These are phyloP conservation scores for Dipsacomyces acuminosporus DNA, from an alignment of 371 early-diverging fungal genomes.

Conservation along the genomic window DNA sequence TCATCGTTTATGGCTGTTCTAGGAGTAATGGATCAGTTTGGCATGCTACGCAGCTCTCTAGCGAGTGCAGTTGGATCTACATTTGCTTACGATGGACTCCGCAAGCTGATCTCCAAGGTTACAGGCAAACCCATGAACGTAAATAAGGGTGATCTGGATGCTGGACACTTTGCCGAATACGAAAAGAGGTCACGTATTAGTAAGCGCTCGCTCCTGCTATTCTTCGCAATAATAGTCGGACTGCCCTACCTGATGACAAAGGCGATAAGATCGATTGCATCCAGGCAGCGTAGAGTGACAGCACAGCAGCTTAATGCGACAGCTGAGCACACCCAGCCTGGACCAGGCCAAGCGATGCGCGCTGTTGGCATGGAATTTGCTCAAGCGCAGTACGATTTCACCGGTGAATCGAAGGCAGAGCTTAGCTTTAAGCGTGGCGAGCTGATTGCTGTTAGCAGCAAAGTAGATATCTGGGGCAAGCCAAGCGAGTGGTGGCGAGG, in stretches of 20 bases:
- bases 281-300: conserved; percentile 51
- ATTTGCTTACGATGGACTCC: conserved; percentile 62
- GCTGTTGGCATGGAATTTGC: conserved; percentile 78
- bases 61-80: conserved; percentile 74
- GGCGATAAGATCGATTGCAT: conserved; percentile 66
- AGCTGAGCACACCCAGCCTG: conserved; percentile 5
- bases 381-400: conserved; percentile 81
- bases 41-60: conserved; percentile 73
- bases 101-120: conserved; percentile 56
- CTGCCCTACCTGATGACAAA: conserved; percentile 86
- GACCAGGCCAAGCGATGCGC: conserved; percentile 44
- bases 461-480: conserved; percentile 71
- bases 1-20: conserved; percentile 96
- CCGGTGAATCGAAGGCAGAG: conserved; percentile 70
- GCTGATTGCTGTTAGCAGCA: conserved; percentile 74
- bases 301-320: conserved; percentile 39
- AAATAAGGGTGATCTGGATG: conserved; percentile 62
- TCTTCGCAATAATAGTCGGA: conserved; percentile 76
- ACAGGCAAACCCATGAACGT: conserved; percentile 63
- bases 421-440: conserved; percentile 79
- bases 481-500: conserved; percentile 93
- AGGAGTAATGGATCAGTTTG: conserved; percentile 94
- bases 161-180: conserved; percentile 64
- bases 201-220: conserved; percentile 71
- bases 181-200: conserved; percentile 53